Percentiles rank a stretch among this genome's conserved stretches.
phyloP scores from a whole-genome alignment of 345 rosid genomes.

The Excoecaria cochinchinensis region DNA sequence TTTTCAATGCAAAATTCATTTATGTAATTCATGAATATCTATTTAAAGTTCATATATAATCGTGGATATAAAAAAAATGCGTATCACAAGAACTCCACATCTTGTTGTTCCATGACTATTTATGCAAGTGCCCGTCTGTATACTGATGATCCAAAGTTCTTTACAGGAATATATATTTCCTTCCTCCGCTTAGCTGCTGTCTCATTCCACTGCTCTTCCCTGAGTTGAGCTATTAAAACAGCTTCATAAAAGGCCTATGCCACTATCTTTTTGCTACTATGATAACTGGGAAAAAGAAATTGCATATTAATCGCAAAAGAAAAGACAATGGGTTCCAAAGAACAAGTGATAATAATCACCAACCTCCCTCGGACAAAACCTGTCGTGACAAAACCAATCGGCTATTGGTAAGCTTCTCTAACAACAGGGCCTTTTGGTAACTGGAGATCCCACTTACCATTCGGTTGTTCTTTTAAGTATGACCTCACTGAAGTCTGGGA shows the following conservation, averaged over 20 bases:
- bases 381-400: conserved; percentile 80
- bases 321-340: background rate
- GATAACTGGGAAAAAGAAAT: background rate
- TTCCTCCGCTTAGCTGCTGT: conserved; percentile 48
- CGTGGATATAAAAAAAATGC: background rate
- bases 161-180: conserved; percentile 68
- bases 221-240: conserved; percentile 51
- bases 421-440: conserved; percentile 45
- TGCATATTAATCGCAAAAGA: background rate
- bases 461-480: conserved; percentile 56
- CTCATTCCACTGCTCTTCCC: conserved; percentile 71
- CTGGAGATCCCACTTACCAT: conserved; percentile 69
- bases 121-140: conserved; percentile 79
- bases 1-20: background rate
- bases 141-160: conserved; percentile 77
- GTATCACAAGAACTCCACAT: conserved; percentile 47
- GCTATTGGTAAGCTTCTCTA: conserved; percentile 53
- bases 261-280: conserved; percentile 57
- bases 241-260: conserved; percentile 76
- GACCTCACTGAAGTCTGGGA: conserved; percentile 54
- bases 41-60: background rate
- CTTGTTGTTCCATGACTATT: conserved; percentile 64
- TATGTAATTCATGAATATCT: background rate
- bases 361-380: conserved; percentile 87
- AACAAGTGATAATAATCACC: conserved; percentile 16